These are phyloP conservation scores for Fomitiporia mediterranea DNA, from an alignment of 1,284 basidiomycete genomes.

Conservation along the genomic window DNA sequence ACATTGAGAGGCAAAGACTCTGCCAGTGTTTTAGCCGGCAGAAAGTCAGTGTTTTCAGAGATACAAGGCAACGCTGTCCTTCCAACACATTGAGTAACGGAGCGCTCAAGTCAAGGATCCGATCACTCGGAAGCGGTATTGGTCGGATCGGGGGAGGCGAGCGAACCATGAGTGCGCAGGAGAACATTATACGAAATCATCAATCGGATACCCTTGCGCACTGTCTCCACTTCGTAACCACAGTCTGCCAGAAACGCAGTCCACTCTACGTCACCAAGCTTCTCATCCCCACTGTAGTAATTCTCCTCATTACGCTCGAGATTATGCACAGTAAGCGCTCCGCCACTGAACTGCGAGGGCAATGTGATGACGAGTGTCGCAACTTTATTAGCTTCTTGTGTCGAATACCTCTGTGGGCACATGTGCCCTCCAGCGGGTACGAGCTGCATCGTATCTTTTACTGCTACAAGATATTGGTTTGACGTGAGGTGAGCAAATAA, in stretches of 20 bases:
- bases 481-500: conserved; percentile 63
- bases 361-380: conserved; percentile 70
- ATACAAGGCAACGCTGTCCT: conserved; percentile 65
- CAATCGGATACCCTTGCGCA: conserved; percentile 64
- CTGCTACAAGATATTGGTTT: conserved; percentile 63
- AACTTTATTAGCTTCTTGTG: conserved; percentile 58
- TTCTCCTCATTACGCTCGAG: conserved; percentile 53
- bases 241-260: conserved; percentile 67
- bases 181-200: conserved; percentile 68
- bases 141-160: conserved; percentile 49
- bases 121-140: conserved; percentile 64
- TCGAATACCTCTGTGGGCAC: conserved; percentile 45
- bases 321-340: conserved; percentile 54
- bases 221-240: conserved; percentile 65
- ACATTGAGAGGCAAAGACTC: conserved; percentile 67
- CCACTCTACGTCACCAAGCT: conserved; percentile 68
- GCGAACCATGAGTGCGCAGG: conserved; percentile 60
- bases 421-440: conserved; percentile 56
- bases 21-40: conserved; percentile 63
- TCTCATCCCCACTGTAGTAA: conserved; percentile 58
- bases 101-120: conserved; percentile 63
- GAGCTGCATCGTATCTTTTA: conserved; percentile 66
- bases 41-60: conserved; percentile 58
- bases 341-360: conserved; percentile 69
- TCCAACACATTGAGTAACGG: conserved; percentile 66